Evolutionary conservation across 805 yeast genomes (phyloP), one percentile per base, ranked within the genome.

Genomic region (Dipodascus albidus): DNA sequence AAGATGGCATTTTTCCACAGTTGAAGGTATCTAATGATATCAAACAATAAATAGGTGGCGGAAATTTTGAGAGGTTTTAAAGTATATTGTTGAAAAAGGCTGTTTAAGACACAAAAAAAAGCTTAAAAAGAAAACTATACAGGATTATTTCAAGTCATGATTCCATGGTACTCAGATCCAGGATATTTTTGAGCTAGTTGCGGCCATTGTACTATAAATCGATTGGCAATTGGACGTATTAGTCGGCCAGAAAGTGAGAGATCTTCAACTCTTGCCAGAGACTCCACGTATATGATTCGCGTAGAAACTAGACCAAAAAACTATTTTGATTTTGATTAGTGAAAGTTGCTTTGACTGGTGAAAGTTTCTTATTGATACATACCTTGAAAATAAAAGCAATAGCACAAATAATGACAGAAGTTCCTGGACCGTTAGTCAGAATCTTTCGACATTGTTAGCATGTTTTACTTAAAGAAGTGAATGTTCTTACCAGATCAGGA

Each of bases 131-230:
- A 11, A 11, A 11, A 6, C 11, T 27, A 27, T 27, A 27, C 11
- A 27, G 33, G n/a, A n/a, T n/a, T n/a, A n/a, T 9, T 20, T 67
- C 65, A 87, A 0, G 87, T 88, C 49, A 91, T 70, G 6, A 88
- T 75, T 0, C 97, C 97, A 61, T 79, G 74, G 64, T 79, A 88
- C 61, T 87, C 95, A 1, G 87, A 79, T 53, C 87, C 67, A 3
- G 67, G 71, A 61, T 81, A 82, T 52, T 66, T 62, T 20, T 62
- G 57, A 4, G 75, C 73, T 53, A 93, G 70, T 23, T 74, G 72
- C 23, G 78, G 79, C 99, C 99, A 93, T 66, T 93, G 99, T 6
- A 93, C 98, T 0, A 93, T 62, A 56, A 93, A 85, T 21, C 90
- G 72, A 64, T 88, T 85, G 2, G 82, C 74, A 2, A 93, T 70